These are phyloP conservation scores for Knufia fluminis DNA, from an alignment of 2,329 filamentous ascomycete genomes.

Conservation along the genomic window DNA sequence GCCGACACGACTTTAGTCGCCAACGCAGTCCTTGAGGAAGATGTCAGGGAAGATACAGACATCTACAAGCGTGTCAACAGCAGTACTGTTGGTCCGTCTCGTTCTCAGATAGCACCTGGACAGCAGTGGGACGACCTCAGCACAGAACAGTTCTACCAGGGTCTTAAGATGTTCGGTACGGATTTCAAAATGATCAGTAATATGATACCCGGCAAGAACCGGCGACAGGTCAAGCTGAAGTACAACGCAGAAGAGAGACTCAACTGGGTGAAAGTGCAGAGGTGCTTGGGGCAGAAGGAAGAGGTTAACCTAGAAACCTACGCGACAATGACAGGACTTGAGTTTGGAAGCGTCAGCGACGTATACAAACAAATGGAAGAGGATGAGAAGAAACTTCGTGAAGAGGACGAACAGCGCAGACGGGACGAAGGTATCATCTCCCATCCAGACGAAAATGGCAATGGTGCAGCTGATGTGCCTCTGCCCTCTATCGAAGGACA, in stretches of 20 bases:
- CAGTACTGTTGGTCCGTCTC: conserved; percentile 36
- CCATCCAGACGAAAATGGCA: conserved; percentile 13
- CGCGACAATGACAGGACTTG: conserved; percentile 36
- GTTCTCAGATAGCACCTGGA: conserved; percentile 35
- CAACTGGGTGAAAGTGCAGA: conserved; percentile 45
- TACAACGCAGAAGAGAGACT: conserved; percentile 53
- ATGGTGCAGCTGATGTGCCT: conserved; percentile 22
- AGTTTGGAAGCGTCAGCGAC: conserved; percentile 35
- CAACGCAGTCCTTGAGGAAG: conserved; percentile 38
- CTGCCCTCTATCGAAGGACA: conserved; percentile 28
- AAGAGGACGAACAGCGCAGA: conserved; percentile 29
- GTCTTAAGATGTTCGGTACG: conserved; percentile 53
- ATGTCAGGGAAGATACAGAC: conserved; percentile 34
- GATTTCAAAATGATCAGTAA: conserved; percentile 54
- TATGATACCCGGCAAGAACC: conserved; percentile 48
- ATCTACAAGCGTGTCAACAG: conserved; percentile 40
- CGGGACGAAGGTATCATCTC: conserved; percentile 21
- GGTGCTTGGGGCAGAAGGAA: conserved; percentile 40
- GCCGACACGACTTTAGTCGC: conserved; percentile 39
- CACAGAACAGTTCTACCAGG: conserved; percentile 55
- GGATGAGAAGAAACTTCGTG: conserved; percentile 35
- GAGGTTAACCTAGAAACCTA: conserved; percentile 36
- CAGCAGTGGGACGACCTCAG: conserved; percentile 49
- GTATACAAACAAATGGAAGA: conserved; percentile 40
- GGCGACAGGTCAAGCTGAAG: conserved; percentile 56